These are phyloP conservation scores for Aspergillus puulaauensis DNA, from an alignment of 2,329 filamentous ascomycete species.

Conservation along the genomic window DNA sequence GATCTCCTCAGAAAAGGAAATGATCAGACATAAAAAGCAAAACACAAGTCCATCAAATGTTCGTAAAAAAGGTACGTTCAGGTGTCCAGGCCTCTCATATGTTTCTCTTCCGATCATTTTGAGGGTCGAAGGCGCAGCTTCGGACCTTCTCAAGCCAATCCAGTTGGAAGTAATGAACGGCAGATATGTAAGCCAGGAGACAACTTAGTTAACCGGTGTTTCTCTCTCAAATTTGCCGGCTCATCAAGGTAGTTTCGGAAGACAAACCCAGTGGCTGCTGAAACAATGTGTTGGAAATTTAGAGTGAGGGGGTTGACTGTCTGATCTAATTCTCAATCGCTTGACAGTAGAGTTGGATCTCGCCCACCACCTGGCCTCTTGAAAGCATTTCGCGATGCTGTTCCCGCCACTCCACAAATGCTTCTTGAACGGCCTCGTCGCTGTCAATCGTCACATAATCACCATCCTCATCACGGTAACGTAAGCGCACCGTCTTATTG, in stretches of 20 bases:
- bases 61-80: neutral
- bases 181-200: constrained; percentile 25
- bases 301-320: neutral
- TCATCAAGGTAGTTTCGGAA: constrained; percentile 14
- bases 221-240: constrained; percentile 11
- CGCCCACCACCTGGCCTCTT: constrained; percentile 75
- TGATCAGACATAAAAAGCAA: constrained; percentile 1
- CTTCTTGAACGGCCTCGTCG: constrained; percentile 94
- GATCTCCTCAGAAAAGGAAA: constrained; percentile 7
- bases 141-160: constrained; percentile 31
- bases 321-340: constrained; percentile 45
- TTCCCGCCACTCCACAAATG: constrained; percentile 92
- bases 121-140: constrained; percentile 17
- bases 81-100: neutral
- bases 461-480: constrained; percentile 88
- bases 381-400: constrained; percentile 61
- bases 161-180: constrained; percentile 24
- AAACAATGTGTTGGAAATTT: constrained; percentile 4
- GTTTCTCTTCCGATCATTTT: constrained; percentile 2
- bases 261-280: constrained; percentile 10
- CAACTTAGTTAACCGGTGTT: constrained; percentile 14
- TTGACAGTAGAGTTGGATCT: constrained; percentile 84
- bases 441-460: constrained; percentile 92
- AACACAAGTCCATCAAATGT: constrained; percentile 5
- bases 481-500: constrained; percentile 77